These are phyloP conservation scores for Aureobasidium sp. DNA, from an alignment of 2,329 filamentous ascomycete genomes.

Conservation along the genomic window DNA sequence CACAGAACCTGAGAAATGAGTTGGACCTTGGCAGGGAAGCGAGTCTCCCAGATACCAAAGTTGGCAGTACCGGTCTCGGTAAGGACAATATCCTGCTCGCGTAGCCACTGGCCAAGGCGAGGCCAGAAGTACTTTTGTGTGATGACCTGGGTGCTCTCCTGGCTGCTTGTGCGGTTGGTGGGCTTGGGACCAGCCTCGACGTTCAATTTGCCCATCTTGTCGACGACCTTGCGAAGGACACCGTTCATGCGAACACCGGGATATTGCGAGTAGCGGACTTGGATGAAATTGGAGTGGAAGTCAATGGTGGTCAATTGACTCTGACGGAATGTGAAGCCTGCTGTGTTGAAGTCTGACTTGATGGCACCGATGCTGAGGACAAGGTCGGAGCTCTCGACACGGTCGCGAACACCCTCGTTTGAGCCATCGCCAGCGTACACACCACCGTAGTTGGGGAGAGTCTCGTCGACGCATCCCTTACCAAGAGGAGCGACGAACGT, in stretches of 20 bases:
- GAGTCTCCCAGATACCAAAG: constrained; percentile 47
- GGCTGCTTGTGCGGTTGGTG: constrained; percentile 21
- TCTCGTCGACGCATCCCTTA: constrained; percentile 76
- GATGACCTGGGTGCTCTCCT: constrained; percentile 15
- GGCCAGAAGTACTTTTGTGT: constrained; percentile 23
- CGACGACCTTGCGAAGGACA: constrained; percentile 64
- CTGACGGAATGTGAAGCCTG: constrained; percentile 26
- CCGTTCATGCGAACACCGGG: constrained; percentile 57
- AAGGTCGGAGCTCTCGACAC: constrained; percentile 22
- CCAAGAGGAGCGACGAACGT: constrained; percentile 89
- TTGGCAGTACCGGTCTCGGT: constrained; percentile 29
- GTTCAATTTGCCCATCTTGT: constrained; percentile 52
- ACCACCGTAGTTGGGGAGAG: constrained; percentile 67
- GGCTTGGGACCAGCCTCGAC: constrained; percentile 43
- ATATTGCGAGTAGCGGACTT: constrained; percentile 55
- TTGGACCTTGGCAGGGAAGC: constrained; percentile 47
- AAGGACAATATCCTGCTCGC: constrained; percentile 23
- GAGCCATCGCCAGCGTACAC: constrained; percentile 24
- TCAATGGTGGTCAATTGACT: constrained; percentile 24
- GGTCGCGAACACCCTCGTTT: constrained; percentile 18
- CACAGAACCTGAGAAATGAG: constrained; percentile 47
- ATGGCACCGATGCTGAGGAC: constrained; percentile 20
- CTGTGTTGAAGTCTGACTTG: constrained; percentile 25
- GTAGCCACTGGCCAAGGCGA: constrained; percentile 19
- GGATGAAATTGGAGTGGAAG: constrained; percentile 55